Conservation (phyloP, 169 alveolate genomes). For the Cryptosporidium andersoni region DNA sequence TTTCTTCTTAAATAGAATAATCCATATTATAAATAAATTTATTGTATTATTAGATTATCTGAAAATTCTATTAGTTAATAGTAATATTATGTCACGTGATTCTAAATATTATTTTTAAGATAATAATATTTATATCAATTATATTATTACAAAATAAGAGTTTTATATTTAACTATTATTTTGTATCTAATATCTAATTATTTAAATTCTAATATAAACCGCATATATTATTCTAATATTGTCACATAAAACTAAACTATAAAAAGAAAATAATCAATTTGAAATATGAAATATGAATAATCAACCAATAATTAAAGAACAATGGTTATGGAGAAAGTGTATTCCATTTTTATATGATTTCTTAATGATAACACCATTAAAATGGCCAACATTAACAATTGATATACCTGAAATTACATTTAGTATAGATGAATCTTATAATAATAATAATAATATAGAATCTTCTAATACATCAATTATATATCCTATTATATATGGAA, state of each 20-base stretch:
- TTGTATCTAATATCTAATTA: not conserved
- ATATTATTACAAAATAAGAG: not conserved
- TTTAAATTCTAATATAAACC: not conserved
- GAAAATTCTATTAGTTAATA: not conserved
- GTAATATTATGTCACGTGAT: not conserved
- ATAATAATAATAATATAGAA: not conserved
- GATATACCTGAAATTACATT: constrained; percentile 51
- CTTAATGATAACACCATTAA: constrained; percentile 51
- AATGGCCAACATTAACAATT: constrained; percentile 64
- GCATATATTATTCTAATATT: not conserved
- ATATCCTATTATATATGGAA: constrained; percentile 9
- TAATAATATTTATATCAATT: not conserved
- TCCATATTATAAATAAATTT: too few relatives aligned
- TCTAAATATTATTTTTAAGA: not conserved
- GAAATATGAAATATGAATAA: constrained; percentile 13
- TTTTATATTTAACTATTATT: not conserved
- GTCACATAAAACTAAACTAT: not conserved
- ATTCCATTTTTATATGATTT: constrained; percentile 65
- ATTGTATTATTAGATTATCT: not conserved
- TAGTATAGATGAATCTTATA: constrained; percentile 16
- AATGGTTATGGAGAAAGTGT: constrained; percentile 68
- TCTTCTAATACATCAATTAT: constrained; percentile 15
- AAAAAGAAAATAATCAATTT: not conserved
- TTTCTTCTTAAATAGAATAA: too few relatives aligned
- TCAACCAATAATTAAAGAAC: constrained; percentile 52